Base-by-base conservation (phyloP, 371 early-diverging fungal genomes). In the Dinochytrium kinnereticum region DNA sequence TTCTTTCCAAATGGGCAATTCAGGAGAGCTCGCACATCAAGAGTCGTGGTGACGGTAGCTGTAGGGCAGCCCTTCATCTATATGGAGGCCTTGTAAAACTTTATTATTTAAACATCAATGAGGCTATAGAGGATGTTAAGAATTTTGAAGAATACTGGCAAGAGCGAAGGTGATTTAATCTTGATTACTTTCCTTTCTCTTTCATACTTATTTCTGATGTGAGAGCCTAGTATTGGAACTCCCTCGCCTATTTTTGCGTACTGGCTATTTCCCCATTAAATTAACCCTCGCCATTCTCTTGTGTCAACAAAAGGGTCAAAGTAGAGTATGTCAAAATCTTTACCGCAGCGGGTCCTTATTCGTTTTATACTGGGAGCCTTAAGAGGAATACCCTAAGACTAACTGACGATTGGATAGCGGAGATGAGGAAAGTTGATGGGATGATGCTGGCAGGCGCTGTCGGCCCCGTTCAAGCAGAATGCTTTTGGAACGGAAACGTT, bases 1-100 rank as follows among this genome's bases (percentile, higher is more conserved):
- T 13, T 53, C 55, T 53, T 53, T 53, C 55, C 24, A 53, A 53
- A 53, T 15, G 24, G 55, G 55, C 55, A 5, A 53, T 53, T 7
- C 7, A 5, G 55, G n/a, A 53, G 26, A n/a, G 55, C 55, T 13
- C 13, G 5, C 10, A n/a, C 5, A n/a, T 53, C 5, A 53, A 26
- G 55, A 26, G n/a, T 13, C 13, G 55, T 21, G 10, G 55, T 26
- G 55, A 26, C 5, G 13, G 5, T 13, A 26, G 5, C 5, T 5
- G 10, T 26, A 7, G 55, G 26, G 26, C 55, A 13, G 7, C 5
- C 26, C 26, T 53, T 26, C 13, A 53, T 26, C 26, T 53, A 13
- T 53, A 15, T 26, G 55, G 55, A 5, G 55, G 55, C 13, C 55
- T 53, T 53, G 5, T n/a, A 24, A 5, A 5, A 5, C 5, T 26